Evolutionary conservation across 169 alveolate species (phyloP).

Genomic region (Plasmodium reichenowi): DNA sequence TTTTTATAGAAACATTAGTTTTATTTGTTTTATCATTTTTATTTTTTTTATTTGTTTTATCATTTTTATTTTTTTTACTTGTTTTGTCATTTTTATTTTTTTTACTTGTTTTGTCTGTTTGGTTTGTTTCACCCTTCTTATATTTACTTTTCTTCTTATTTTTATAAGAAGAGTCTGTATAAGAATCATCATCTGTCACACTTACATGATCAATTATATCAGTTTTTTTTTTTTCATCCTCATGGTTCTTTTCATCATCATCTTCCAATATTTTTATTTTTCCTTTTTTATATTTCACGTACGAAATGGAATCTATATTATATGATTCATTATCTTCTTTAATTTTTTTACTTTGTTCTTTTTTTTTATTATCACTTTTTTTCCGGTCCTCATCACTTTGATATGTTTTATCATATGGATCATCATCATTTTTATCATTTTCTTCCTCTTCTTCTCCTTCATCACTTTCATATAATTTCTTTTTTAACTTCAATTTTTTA

Average conservation of each 20-base stretch:
- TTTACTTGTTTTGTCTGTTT: neutral
- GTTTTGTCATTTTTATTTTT: neutral
- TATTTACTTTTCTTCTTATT: neutral
- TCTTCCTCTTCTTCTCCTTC: neutral
- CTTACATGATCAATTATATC: no score
- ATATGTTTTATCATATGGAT: neutral
- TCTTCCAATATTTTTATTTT: no score
- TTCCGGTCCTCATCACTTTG: neutral
- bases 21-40: neutral
- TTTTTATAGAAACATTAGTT: neutral
- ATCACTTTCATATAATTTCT: neutral
- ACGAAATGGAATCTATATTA: no score
- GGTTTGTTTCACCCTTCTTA: neutral
- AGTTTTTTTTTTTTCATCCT: no score
- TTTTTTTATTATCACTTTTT: neutral
- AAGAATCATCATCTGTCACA: no score
- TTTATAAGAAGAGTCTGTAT: no score
- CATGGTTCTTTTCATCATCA: no score
- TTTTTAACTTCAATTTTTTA: constrained; percentile 4
- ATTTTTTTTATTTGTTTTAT: neutral
- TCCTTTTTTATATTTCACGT: no score
- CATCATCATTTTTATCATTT: neutral
- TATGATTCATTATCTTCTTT: constrained; percentile 2
- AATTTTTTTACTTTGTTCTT: neutral
- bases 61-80: neutral